Evolutionary conservation across 805 yeast species (phyloP).

Genomic region (Candida germanica): DNA sequence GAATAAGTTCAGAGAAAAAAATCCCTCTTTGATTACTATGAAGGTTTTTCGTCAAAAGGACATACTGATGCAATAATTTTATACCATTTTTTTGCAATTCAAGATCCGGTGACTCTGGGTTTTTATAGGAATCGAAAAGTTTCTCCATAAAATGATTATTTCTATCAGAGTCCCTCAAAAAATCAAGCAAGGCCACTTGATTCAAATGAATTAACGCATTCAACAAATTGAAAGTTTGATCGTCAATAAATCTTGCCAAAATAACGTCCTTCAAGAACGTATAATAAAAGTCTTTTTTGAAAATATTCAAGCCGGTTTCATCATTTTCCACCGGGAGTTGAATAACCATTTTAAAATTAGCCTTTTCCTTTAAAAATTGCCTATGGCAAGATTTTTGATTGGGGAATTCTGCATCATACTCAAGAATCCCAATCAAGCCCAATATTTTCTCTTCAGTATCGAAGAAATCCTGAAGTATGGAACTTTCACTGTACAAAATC

Average conservation of each 20-base stretch:
- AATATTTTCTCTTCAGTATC: slow-evolving; percentile 28
- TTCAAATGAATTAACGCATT: slow-evolving; percentile 64
- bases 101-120: slow-evolving; percentile 6
- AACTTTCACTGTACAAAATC: slow-evolving; percentile 64
- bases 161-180: slow-evolving; percentile 46
- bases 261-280: slow-evolving; percentile 87
- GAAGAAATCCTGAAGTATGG: slow-evolving; percentile 32
- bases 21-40: slow-evolving; percentile 59
- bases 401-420: slow-evolving; percentile 86
- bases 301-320: slow-evolving; percentile 43
- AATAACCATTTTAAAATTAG: slow-evolving; percentile 64
- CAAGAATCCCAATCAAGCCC: slow-evolving; percentile 76
- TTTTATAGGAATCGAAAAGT: slow-evolving; percentile 56
- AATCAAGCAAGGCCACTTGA: slow-evolving; percentile 64
- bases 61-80: slow-evolving; percentile 74
- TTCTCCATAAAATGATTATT: slow-evolving; percentile 46
- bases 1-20: slow-evolving; percentile 62
- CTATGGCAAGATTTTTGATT: slow-evolving; percentile 76
- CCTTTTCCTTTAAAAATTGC: slow-evolving; percentile 53
- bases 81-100: slow-evolving; percentile 65
- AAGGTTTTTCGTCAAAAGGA: slow-evolving; percentile 65
- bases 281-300: slow-evolving; percentile 71
- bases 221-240: slow-evolving; percentile 65
- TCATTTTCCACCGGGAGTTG: slow-evolving; percentile 53
- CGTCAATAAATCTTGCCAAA: slow-evolving; percentile 78